These are phyloP conservation scores for Alnus glutinosa DNA, from an alignment of 306 rosid species.

Conservation along the genomic window DNA sequence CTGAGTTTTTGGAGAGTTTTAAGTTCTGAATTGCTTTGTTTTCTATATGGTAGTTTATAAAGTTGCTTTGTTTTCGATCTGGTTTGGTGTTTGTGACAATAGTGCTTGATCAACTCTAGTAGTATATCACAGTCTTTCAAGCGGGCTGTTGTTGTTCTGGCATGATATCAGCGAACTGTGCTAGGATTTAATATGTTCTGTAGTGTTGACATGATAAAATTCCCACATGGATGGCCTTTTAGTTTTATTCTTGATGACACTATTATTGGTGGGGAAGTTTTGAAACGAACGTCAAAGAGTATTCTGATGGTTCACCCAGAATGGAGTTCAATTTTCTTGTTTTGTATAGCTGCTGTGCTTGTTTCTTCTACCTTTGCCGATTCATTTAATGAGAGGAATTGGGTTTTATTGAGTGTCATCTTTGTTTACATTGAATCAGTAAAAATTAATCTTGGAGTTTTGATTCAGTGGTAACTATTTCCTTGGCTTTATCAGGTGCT, in stretches of 20 bases:
- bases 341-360: neutral
- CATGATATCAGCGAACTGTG: neutral
- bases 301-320: neutral
- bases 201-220: neutral
- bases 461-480: neutral
- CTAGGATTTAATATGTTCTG: neutral
- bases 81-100: neutral
- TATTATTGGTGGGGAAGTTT: neutral
- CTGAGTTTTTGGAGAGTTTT: neutral
- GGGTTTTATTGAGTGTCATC: neutral
- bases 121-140: neutral
- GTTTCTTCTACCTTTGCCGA: neutral
- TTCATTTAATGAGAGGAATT: neutral
- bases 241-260: constrained; percentile 3
- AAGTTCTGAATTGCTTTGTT: neutral
- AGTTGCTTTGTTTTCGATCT: neutral
- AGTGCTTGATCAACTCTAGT: neutral
- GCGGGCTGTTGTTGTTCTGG: neutral
- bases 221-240: neutral
- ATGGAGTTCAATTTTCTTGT: neutral
- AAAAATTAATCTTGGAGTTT: neutral
- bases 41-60: neutral
- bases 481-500: constrained; percentile 29
- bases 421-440: neutral
- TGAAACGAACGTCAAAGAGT: neutral